These are phyloP conservation scores for Betula pendula DNA, from an alignment of 306 rosid genomes.

Conservation along the genomic window DNA sequence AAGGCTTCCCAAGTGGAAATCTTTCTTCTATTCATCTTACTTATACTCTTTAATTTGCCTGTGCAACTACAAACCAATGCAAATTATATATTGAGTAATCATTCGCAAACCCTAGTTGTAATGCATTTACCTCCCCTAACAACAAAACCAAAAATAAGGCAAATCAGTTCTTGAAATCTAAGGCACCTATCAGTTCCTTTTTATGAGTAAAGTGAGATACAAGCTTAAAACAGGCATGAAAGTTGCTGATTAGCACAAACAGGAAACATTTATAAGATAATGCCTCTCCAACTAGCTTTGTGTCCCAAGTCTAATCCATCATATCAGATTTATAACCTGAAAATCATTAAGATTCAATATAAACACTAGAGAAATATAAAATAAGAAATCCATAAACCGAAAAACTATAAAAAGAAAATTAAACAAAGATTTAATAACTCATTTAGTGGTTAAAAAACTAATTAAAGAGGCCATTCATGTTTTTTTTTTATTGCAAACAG, in stretches of 20 bases:
- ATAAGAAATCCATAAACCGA: constrained; percentile 30
- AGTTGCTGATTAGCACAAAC: background rate
- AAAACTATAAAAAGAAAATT: constrained; percentile 6
- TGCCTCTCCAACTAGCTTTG: constrained; percentile 8
- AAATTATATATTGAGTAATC: background rate
- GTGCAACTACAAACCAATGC: background rate
- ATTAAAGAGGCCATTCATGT: constrained; percentile 32
- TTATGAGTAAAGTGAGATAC: background rate
- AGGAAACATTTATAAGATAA: constrained; percentile 1
- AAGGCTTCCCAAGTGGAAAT: constrained; percentile 25
- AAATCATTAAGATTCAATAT: constrained; percentile 20
- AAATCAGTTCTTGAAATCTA: constrained; percentile 3
- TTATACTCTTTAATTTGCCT: background rate
- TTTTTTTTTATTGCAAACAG: constrained; percentile 47
- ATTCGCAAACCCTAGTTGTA: constrained; percentile 41
- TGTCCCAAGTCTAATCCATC: constrained; percentile 43
- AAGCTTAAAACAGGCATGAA: background rate
- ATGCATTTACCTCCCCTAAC: constrained; percentile 1
- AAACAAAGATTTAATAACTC: constrained; percentile 23
- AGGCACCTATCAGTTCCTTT: background rate
- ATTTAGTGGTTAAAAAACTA: constrained; percentile 25
- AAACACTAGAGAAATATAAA: constrained; percentile 20
- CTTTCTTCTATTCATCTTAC: background rate
- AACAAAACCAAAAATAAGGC: background rate
- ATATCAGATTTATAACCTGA: constrained; percentile 34